Percentiles rank a stretch among this genome's conserved stretches.
phyloP scores from a whole-genome alignment of 495 filamentous ascomycete species.

The Penicillium verhagenii region DNA sequence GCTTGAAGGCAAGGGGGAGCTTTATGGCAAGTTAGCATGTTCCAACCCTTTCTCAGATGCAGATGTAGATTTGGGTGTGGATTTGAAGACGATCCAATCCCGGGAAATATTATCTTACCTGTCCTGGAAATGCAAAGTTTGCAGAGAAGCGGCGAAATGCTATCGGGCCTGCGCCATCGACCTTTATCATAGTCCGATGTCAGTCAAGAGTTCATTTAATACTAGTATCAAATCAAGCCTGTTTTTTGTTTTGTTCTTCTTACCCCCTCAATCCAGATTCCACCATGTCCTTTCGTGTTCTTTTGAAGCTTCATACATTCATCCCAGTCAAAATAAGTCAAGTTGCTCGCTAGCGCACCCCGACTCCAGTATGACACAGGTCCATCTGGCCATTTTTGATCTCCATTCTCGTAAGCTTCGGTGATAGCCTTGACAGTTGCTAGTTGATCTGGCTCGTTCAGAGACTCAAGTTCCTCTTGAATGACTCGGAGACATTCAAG shows the following conservation, averaged over 20 bases:
- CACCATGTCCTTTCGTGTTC: not conserved
- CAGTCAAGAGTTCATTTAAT: too few relatives aligned
- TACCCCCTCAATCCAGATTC: not conserved
- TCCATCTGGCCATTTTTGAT: not conserved
- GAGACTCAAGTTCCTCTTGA: not conserved
- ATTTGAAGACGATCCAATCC: too few relatives aligned
- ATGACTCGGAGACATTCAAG: not conserved
- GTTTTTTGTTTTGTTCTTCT: not conserved
- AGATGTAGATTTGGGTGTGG: too few relatives aligned
- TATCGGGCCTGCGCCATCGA: not conserved
- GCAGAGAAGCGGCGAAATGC: not conserved
- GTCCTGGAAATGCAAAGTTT: not conserved
- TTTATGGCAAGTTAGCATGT: not conserved
- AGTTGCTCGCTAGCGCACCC: not conserved
- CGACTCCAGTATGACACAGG: not conserved
- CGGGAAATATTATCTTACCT: too few relatives aligned
- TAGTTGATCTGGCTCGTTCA: not conserved
- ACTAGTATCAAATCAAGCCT: too few relatives aligned
- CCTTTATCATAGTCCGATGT: not conserved
- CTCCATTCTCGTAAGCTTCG: not conserved
- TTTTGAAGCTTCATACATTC: not conserved
- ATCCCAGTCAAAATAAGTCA: not conserved
- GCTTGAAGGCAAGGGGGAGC: not conserved
- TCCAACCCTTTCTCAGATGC: too few relatives aligned
- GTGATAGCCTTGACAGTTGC: not conserved